phyloP scores from a whole-genome alignment of 208 protist species.

The Polymyxa betae region DNA sequence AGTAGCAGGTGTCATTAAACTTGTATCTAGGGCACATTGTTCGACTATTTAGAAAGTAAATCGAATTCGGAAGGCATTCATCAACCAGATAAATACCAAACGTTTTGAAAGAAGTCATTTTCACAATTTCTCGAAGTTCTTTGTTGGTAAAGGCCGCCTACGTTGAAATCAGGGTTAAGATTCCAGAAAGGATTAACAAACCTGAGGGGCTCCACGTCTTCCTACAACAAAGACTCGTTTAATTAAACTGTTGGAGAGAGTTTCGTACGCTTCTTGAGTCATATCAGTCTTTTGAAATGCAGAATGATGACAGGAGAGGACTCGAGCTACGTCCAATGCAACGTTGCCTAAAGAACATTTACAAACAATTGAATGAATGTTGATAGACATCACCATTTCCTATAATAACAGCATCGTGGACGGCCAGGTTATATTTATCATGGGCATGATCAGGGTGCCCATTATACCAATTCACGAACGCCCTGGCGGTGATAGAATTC shows the following conservation, averaged over 20 bases:
- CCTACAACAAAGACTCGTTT: conserved; percentile 11
- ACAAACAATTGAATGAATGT: not conserved
- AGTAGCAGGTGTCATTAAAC: not conserved
- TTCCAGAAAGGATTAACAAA: not conserved
- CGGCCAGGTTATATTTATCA: conserved; percentile 36
- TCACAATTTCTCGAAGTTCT: conserved; percentile 21
- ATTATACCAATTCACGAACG: conserved; percentile 58
- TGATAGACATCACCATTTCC: not conserved
- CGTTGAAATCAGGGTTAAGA: not conserved
- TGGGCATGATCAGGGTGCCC: conserved; percentile 39
- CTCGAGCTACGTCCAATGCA: conserved; percentile 13
- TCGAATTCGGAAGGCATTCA: not conserved
- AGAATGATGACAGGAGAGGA: not conserved
- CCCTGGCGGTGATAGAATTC: conserved; percentile 36
- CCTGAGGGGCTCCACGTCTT: conserved; percentile 15
- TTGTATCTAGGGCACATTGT: not conserved
- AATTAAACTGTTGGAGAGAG: not conserved
- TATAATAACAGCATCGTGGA: conserved; percentile 30
- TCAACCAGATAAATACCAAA: not conserved
- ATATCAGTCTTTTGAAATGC: conserved; percentile 29
- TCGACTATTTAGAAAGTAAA: not conserved
- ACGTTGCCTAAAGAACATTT: conserved; percentile 40
- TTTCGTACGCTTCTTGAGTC: not conserved
- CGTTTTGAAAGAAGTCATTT: not conserved
- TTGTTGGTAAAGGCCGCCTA: conserved; percentile 51